phyloP scores from a whole-genome alignment of 371 early-diverging fungal genomes.

The Haplosporangium sp. region DNA sequence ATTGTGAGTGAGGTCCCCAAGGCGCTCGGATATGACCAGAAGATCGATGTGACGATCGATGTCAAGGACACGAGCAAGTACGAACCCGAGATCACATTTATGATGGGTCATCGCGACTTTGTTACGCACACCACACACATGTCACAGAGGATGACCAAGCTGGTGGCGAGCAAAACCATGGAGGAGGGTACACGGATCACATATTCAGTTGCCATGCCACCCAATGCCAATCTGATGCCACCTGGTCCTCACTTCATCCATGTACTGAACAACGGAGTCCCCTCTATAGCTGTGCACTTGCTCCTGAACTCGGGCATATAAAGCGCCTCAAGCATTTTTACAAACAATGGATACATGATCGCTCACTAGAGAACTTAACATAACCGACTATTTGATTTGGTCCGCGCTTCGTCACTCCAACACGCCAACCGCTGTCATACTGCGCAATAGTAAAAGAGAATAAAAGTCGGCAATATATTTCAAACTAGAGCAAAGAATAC shows the following conservation, averaged over 20 bases:
- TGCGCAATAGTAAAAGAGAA: no score
- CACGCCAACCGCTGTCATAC: no score
- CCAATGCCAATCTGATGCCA: conserved; percentile 64
- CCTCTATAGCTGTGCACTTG: conserved; percentile 38
- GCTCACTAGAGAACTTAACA: no score
- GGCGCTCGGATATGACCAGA: conserved; percentile 55
- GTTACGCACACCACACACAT: conserved; percentile 74
- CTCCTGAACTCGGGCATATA: conserved; percentile 36
- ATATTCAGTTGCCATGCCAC: conserved; percentile 59
- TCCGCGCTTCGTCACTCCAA: no score
- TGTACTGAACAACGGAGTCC: conserved; percentile 66
- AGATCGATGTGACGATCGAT: conserved; percentile 45
- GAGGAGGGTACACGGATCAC: conserved; percentile 42
- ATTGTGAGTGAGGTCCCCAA: conserved; percentile 60
- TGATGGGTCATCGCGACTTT: conserved; percentile 61
- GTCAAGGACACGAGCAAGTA: conserved; percentile 22
- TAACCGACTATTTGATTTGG: no score
- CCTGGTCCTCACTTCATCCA: conserved; percentile 67
- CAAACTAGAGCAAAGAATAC: no score
- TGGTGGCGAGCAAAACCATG: conserved; percentile 33
- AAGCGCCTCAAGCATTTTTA: no score
- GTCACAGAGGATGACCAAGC: conserved; percentile 64
- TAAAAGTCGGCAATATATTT: no score
- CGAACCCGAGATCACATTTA: conserved; percentile 18
- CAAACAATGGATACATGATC: no score